Evolutionary conservation across 371 early-diverging fungal genomes (phyloP).

Genomic region (Parasitella parasitica): DNA sequence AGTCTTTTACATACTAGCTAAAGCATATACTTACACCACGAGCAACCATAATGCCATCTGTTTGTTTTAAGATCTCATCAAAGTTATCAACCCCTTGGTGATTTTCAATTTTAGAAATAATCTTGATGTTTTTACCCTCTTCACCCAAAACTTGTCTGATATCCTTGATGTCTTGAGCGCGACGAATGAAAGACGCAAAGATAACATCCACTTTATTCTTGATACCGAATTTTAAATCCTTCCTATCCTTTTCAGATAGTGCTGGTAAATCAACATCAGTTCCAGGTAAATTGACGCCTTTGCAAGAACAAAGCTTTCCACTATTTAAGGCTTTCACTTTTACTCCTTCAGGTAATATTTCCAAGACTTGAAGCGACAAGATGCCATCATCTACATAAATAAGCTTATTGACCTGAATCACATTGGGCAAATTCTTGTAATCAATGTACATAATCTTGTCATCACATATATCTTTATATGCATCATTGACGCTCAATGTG

Average conservation of each 20-base stretch:
- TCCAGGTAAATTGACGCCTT: conserved; percentile 89
- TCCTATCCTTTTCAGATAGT: conserved; percentile 92
- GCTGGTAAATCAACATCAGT: conserved; percentile 89
- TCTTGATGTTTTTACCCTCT: conserved; percentile 83
- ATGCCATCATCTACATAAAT: conserved; percentile 91
- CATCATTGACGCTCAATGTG: conserved; percentile 77
- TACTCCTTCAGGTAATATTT: conserved; percentile 53
- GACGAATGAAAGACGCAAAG: conserved; percentile 97
- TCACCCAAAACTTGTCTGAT: conserved; percentile 79
- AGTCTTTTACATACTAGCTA: too few relatives aligned
- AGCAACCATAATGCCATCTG: conserved; percentile 99
- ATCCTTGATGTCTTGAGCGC: conserved; percentile 83
- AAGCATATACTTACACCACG: conserved; percentile 70
- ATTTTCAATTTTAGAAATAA: conserved; percentile 95
- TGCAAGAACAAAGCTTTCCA: conserved; percentile 74
- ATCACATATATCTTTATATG: conserved; percentile 65
- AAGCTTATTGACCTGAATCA: conserved; percentile 74
- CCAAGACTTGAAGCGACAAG: conserved; percentile 57
- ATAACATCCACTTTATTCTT: conserved; percentile 93
- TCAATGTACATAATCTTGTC: conserved; percentile 80
- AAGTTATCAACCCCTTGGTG: conserved; percentile 96
- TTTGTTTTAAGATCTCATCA: conserved; percentile 90
- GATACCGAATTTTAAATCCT: conserved; percentile 91
- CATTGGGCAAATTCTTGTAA: conserved; percentile 83
- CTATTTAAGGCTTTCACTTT: conserved; percentile 61